A percentile compares a stretch with the other conserved stretches of the same genome.
phyloP scores from a whole-genome alignment of 2,329 filamentous ascomycete genomes.

The Cyphellophora europaea region DNA sequence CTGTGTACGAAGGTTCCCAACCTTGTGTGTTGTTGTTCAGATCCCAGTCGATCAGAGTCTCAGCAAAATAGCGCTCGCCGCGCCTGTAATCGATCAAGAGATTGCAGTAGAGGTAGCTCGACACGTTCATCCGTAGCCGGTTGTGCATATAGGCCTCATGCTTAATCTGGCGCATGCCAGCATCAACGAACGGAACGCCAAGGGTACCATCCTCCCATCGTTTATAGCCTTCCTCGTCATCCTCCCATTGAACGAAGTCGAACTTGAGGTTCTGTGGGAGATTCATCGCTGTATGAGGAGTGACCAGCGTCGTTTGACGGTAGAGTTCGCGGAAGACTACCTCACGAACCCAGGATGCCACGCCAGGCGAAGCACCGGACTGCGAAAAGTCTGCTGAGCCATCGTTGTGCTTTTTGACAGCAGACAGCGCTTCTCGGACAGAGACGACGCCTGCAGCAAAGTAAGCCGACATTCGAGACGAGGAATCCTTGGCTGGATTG shows the following conservation, averaged over 20 bases:
- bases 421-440: constrained; percentile 35
- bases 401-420: constrained; percentile 32
- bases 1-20: constrained; percentile 44
- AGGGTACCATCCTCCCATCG: constrained; percentile 39
- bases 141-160: constrained; percentile 45
- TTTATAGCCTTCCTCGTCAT: constrained; percentile 40
- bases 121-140: constrained; percentile 41
- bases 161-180: constrained; percentile 42
- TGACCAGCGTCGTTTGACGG: constrained; percentile 36
- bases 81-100: constrained; percentile 40
- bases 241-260: constrained; percentile 41
- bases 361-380: constrained; percentile 25
- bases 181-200: constrained; percentile 41
- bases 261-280: constrained; percentile 43
- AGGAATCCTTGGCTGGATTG: constrained; percentile 24
- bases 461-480: constrained; percentile 26
- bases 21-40: constrained; percentile 42
- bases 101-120: constrained; percentile 39
- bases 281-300: constrained; percentile 41
- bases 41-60: constrained; percentile 31
- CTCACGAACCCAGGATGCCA: constrained; percentile 40
- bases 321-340: constrained; percentile 44
- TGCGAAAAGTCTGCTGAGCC: constrained; percentile 34
- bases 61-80: constrained; percentile 43
- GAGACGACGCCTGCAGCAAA: constrained; percentile 29